These are phyloP conservation scores for Helminthosporium solani DNA, from an alignment of 2,329 filamentous ascomycete species.

Conservation along the genomic window DNA sequence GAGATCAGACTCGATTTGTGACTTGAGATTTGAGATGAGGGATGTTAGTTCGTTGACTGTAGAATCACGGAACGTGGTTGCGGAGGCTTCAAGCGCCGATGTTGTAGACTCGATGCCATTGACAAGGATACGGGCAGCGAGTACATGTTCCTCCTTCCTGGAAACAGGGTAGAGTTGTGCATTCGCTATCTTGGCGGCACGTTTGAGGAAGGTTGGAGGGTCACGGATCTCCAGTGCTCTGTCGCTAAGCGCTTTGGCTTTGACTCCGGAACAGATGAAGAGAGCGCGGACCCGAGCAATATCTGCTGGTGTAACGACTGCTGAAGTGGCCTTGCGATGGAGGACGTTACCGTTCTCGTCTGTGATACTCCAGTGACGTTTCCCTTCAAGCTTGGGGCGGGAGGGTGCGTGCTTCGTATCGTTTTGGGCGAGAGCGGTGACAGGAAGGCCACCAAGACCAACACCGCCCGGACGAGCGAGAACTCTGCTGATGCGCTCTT, in stretches of 20 bases:
- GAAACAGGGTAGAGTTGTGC: slow-evolving; percentile 47
- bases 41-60: slow-evolving; percentile 48
- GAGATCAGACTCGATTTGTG: slow-evolving; percentile 52
- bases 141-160: slow-evolving; percentile 54
- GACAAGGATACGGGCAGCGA: slow-evolving; percentile 55
- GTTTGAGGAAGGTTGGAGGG: slow-evolving; percentile 37
- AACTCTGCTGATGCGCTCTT: slow-evolving; percentile 31
- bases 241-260: slow-evolving; percentile 76
- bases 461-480: slow-evolving; percentile 35
- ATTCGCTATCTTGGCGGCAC: slow-evolving; percentile 48
- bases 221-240: slow-evolving; percentile 56
- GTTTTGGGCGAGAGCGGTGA: slow-evolving; percentile 29
- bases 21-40: slow-evolving; percentile 47
- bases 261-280: slow-evolving; percentile 82
- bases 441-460: slow-evolving; percentile 28
- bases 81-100: slow-evolving; percentile 51
- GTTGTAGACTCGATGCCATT: slow-evolving; percentile 49
- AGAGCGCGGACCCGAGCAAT: slow-evolving; percentile 75
- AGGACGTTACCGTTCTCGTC: slow-evolving; percentile 43
- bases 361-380: slow-evolving; percentile 61
- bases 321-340: slow-evolving; percentile 27
- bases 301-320: slow-evolving; percentile 59
- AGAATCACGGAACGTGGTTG: slow-evolving; percentile 50
- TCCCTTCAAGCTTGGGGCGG: slow-evolving; percentile 42
- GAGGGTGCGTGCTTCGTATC: slow-evolving; percentile 26